Percentiles rank a stretch among this genome's conserved stretches.
Evolutionary conservation across 2,329 filamentous ascomycete genomes (phyloP).

Genomic region (Cyanodermella asteris): DNA sequence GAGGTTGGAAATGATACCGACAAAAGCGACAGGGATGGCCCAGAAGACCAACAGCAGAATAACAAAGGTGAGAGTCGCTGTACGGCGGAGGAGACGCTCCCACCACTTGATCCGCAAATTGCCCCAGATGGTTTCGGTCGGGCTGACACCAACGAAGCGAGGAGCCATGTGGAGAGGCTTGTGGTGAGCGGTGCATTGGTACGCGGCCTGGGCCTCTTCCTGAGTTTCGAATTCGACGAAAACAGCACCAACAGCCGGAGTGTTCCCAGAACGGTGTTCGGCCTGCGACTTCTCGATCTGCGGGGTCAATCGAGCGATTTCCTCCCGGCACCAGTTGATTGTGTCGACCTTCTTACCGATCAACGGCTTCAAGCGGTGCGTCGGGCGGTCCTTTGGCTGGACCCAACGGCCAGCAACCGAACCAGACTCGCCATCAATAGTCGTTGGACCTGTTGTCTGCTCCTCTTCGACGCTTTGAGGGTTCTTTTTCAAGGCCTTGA

Average conservation of each 20-base stretch:
- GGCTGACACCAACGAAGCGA: slow-evolving; percentile 62
- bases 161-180: slow-evolving; percentile 71
- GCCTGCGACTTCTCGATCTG: slow-evolving; percentile 47
- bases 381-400: slow-evolving; percentile 48
- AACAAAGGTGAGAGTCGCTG: slow-evolving; percentile 50
- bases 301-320: slow-evolving; percentile 54
- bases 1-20: slow-evolving; percentile 74
- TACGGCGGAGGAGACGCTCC: slow-evolving; percentile 55
- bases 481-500: slow-evolving; percentile 44
- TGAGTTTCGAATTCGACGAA: slow-evolving; percentile 82
- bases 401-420: slow-evolving; percentile 55
- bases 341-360: slow-evolving; percentile 83
- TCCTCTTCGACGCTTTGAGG: slow-evolving; percentile 19
- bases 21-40: slow-evolving; percentile 52
- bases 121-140: slow-evolving; percentile 69
- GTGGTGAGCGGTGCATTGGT: slow-evolving; percentile 71
- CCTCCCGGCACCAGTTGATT: slow-evolving; percentile 67
- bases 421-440: slow-evolving; percentile 44
- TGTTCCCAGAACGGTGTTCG: slow-evolving; percentile 42
- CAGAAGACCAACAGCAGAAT: slow-evolving; percentile 70
- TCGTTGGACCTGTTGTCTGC: slow-evolving; percentile 20
- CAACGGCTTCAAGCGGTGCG: slow-evolving; percentile 48
- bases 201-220: slow-evolving; percentile 65
- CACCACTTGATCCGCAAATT: slow-evolving; percentile 71
- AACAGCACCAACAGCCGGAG: slow-evolving; percentile 47